A percentile compares a stretch with the other conserved stretches of the same genome.
Evolutionary conservation across 164 flowering plant genomes (phyloP).

Genomic region (Houttuynia cordata): DNA sequence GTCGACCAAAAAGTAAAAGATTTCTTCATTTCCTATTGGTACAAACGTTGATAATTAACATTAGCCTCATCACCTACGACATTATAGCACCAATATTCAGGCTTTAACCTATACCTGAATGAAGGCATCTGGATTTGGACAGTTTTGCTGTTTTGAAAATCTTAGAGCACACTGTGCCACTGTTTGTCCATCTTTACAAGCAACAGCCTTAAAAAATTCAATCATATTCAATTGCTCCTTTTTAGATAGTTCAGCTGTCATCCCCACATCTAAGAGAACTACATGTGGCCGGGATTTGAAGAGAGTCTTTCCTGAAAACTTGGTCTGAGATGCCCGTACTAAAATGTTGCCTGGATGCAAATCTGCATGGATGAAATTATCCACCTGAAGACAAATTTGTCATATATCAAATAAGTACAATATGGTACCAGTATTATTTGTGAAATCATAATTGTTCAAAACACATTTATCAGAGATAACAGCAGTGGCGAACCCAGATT

Average conservation of each 20-base stretch:
- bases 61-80: too few species aligned
- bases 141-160: slow-evolving; percentile 50
- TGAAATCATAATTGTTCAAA: too few species aligned
- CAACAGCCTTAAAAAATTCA: slow-evolving; percentile 71
- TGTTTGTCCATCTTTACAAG: slow-evolving; percentile 58
- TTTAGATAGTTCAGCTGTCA: slow-evolving; percentile 75
- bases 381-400: slow-evolving; percentile 38
- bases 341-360: slow-evolving; percentile 89
- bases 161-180: slow-evolving; percentile 59
- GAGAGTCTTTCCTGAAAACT: slow-evolving; percentile 21
- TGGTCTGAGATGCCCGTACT: slow-evolving; percentile 35
- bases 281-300: slow-evolving; percentile 60
- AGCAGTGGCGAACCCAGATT: too few species aligned
- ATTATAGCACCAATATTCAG: not conserved
- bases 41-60: not conserved
- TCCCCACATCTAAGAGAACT: slow-evolving; percentile 68
- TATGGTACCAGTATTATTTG: too few species aligned
- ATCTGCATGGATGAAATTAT: slow-evolving; percentile 83
- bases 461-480: too few species aligned
- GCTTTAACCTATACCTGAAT: slow-evolving; percentile 30
- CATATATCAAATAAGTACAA: not conserved
- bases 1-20: slow-evolving; percentile 47
- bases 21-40: slow-evolving; percentile 46
- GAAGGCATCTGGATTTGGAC: slow-evolving; percentile 64
- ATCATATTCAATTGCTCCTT: slow-evolving; percentile 41